Percentiles rank a stretch among this genome's conserved stretches.
Evolutionary conservation across 2,329 filamentous ascomycete genomes (phyloP).

Genomic region (Seiridium unicorne): DNA sequence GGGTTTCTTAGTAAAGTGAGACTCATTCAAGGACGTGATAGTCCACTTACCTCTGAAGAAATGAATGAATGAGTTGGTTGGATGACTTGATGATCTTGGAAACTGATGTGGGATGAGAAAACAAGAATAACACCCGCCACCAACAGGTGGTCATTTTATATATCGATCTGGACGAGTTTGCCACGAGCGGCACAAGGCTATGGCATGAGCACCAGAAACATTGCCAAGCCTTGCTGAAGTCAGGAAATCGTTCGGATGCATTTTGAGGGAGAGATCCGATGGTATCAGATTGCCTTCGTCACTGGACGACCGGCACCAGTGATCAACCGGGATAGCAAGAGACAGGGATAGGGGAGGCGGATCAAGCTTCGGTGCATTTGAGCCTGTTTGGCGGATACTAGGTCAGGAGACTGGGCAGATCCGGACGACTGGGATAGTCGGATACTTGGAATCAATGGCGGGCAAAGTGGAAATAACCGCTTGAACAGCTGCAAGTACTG

Average conservation of each 20-base stretch:
- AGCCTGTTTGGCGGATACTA: conserved; percentile 6
- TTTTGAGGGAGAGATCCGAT: conserved; percentile 35
- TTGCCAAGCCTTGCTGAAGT: conserved; percentile 21
- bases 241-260: conserved; percentile 34
- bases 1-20: conserved; percentile 16
- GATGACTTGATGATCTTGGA: conserved; percentile 28
- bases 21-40: neutral
- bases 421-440: neutral
- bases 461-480: neutral
- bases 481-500: no score
- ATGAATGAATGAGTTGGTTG: conserved; percentile 33
- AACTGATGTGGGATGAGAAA: conserved; percentile 30
- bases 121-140: conserved; percentile 20
- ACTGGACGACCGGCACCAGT: conserved; percentile 3
- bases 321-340: neutral
- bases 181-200: conserved; percentile 18
- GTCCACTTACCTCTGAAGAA: conserved; percentile 42
- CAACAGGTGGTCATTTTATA: conserved; percentile 35
- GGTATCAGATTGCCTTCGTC: conserved; percentile 36
- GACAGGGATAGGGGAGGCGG: neutral
- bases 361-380: conserved; percentile 3
- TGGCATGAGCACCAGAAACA: conserved; percentile 23
- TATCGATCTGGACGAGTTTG: conserved; percentile 16
- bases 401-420: neutral
- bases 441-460: neutral